Evolutionary conservation across 2,329 filamentous ascomycete species (phyloP), one percentile per base, ranked within the genome.

Genomic region (Trichophyton verrucosum): DNA sequence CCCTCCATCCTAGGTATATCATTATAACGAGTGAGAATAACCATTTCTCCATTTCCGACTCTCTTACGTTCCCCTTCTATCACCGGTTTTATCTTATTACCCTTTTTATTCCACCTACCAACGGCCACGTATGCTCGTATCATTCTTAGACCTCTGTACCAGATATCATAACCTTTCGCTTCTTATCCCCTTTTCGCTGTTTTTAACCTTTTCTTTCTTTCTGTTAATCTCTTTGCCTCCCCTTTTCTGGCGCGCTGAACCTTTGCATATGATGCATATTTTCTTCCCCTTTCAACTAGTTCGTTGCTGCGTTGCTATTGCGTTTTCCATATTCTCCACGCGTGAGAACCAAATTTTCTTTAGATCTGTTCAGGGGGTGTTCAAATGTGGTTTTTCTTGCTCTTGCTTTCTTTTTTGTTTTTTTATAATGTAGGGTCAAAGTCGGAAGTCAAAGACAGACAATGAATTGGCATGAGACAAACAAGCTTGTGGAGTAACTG

Each of bases 1-100:
- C 57, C 3, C 15, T 13, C 22, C 46, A n/a, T 38, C 36, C 51
- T 65, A 94, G 89, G 86, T 94, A 64, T 95, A 91, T 74, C 89
- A 95, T 74, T 92, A 90, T 78, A 92, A 95, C 72, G 89, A 95
- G 78, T 92, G 81, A 79, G 69, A 30, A 51, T 44, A 22, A 11
- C 15, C 2, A 9, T 27, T 53, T 24, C 30, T 24, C 27, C 17
- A 11, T 38, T 20, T 38, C 33, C 33, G 17, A 57, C 55, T 17
- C 30, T 38, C 30, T 40, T 60, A 36, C 27, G 30, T 27, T 57
- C 51, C 49, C 51, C 38, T 42, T 42, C 42, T 38, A 40, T 11
- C 55, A n/a, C 3, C 13, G 15, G 15, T 36, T 46, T 40, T 61
- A 44, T 15, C 44, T 49, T 36, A 20, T 33, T 24, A 11, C 17